Conservation (phyloP, 805 yeast genomes). For the Ogataea corticis region DNA sequence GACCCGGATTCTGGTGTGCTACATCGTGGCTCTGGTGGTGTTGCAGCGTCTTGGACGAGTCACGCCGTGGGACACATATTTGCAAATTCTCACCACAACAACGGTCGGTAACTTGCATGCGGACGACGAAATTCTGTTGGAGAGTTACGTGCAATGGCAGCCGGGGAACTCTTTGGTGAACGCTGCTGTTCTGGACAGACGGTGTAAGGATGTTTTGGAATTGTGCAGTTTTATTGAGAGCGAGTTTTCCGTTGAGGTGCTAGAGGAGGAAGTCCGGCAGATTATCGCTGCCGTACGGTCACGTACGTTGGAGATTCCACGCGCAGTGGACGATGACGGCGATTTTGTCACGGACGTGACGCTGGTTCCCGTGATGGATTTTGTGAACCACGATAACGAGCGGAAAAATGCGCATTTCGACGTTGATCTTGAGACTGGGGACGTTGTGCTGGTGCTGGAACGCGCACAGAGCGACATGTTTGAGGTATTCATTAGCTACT, state of each 20-base stretch:
- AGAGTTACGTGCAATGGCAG: constrained; percentile 16
- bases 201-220: constrained; percentile 18
- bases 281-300: constrained; percentile 50
- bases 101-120: constrained; percentile 30
- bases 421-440: constrained; percentile 46
- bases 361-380: constrained; percentile 66
- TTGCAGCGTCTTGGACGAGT: background rate
- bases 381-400: constrained; percentile 57
- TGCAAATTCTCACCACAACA: constrained; percentile 37
- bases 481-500: constrained; percentile 47
- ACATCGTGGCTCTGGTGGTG: constrained; percentile 19
- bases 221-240: constrained; percentile 17
- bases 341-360: constrained; percentile 53
- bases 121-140: constrained; percentile 30
- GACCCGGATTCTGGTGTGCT: constrained; percentile 28
- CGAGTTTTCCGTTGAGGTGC: constrained; percentile 17
- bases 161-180: constrained; percentile 15
- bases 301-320: constrained; percentile 67
- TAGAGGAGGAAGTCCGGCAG: constrained; percentile 19
- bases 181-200: constrained; percentile 13
- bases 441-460: constrained; percentile 42
- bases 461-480: constrained; percentile 6
- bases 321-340: constrained; percentile 18
- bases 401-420: constrained; percentile 59
- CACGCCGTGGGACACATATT: constrained; percentile 26